These are phyloP conservation scores for Nothophytophthora sp. DNA, from an alignment of 352 stramenopile genomes.

Conservation along the genomic window DNA sequence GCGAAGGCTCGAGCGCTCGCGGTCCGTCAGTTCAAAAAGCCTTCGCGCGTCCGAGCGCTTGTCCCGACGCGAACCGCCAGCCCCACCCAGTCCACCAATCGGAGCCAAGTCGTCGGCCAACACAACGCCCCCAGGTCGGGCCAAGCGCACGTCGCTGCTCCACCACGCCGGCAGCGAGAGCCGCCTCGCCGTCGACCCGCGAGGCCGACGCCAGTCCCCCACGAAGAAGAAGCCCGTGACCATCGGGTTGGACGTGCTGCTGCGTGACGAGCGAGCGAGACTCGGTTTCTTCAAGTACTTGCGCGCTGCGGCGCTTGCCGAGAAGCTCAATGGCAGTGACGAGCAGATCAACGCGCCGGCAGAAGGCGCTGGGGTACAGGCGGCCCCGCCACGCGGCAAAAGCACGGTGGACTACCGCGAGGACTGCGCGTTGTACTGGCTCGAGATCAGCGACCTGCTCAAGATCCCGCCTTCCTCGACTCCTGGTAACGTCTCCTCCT, in stretches of 20 bases:
- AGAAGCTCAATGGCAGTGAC: constrained; percentile 27
- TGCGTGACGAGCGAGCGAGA: constrained; percentile 55
- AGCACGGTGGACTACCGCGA: constrained; percentile 51
- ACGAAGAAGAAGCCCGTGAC: constrained; percentile 33
- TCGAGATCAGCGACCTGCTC: constrained; percentile 65
- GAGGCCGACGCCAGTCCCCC: background rate
- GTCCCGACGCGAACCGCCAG: no score
- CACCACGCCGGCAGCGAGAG: constrained; percentile 22
- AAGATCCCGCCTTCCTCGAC: constrained; percentile 47
- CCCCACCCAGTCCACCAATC: no score
- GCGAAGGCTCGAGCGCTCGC: background rate
- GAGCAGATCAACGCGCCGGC: constrained; percentile 1
- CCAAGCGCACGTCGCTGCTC: constrained; percentile 13
- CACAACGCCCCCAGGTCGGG: constrained; percentile 3
- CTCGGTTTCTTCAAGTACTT: constrained; percentile 64
- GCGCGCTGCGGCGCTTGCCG: constrained; percentile 32
- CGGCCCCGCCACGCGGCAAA: constrained; percentile 13
- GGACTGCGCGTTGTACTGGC: constrained; percentile 70
- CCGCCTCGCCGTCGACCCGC: background rate
- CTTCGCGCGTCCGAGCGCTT: no score
- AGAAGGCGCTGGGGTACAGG: no score
- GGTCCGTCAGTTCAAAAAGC: no score
- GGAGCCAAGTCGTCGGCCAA: no score
- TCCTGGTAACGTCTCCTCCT: constrained; percentile 31
- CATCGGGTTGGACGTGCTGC: constrained; percentile 50